Percentiles rank a stretch among this genome's conserved stretches.
Evolutionary conservation across 192 early-diverging fungal genomes (phyloP).

Genomic region (Dissophora ornata): DNA sequence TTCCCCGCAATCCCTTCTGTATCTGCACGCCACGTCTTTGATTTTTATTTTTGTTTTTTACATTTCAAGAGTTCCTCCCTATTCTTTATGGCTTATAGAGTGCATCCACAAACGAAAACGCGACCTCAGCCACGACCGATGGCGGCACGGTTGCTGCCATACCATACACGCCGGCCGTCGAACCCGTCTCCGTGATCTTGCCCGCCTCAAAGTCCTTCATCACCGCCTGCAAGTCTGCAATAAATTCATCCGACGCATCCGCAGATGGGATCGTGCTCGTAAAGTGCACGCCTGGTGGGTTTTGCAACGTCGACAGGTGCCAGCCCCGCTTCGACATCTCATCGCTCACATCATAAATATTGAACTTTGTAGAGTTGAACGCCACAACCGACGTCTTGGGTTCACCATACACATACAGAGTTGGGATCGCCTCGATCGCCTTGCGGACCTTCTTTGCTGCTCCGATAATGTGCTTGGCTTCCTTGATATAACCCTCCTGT

Average conservation of each 20-base stretch:
- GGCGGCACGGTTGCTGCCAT: constrained; percentile 91
- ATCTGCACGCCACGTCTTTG: too few species aligned
- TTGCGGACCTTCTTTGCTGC: constrained; percentile 65
- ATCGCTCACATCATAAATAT: constrained; percentile 88
- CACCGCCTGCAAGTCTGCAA: constrained; percentile 81
- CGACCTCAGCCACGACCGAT: constrained; percentile 88
- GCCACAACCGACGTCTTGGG: constrained; percentile 86
- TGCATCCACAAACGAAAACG: constrained; percentile 87
- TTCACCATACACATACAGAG: constrained; percentile 86
- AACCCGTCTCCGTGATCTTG: constrained; percentile 75
- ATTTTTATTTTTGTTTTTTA: background rate
- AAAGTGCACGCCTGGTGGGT: constrained; percentile 89
- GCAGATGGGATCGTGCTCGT: constrained; percentile 88
- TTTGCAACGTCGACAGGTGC: constrained; percentile 90
- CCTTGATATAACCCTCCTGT: constrained; percentile 84
- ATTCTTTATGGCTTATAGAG: constrained; percentile 77
- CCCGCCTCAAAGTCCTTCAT: constrained; percentile 75
- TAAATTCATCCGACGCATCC: constrained; percentile 73
- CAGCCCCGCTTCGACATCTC: constrained; percentile 84
- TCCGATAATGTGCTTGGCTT: constrained; percentile 82
- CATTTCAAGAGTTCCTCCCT: too few species aligned
- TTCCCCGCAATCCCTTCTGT: too few species aligned
- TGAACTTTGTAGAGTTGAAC: constrained; percentile 80
- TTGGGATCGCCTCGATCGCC: constrained; percentile 71
- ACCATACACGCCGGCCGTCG: constrained; percentile 92